These are phyloP conservation scores for Selenicereus undatus DNA, from an alignment of 148 eudicot species.

Conservation along the genomic window DNA sequence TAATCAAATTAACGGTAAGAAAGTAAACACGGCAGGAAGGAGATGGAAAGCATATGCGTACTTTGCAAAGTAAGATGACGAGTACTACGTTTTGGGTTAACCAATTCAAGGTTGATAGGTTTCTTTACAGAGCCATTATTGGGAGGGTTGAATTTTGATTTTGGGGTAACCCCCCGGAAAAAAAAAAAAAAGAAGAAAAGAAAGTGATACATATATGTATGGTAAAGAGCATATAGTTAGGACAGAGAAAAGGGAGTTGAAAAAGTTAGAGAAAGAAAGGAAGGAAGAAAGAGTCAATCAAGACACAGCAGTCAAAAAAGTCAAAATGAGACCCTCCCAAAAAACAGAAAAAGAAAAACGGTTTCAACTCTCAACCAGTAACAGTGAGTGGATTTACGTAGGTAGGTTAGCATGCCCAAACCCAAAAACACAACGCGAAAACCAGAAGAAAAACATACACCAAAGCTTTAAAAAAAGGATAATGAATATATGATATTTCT, in stretches of 20 bases:
- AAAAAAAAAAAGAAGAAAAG: not conserved
- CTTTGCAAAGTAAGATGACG: not conserved
- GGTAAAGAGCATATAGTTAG: not conserved
- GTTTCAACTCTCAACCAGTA: conserved; percentile 7
- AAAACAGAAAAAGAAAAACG: not conserved
- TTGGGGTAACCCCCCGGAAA: not conserved
- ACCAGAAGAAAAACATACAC: not conserved
- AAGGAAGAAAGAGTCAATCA: conserved; percentile 1
- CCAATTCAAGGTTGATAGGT: not conserved
- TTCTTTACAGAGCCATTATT: conserved; percentile 1
- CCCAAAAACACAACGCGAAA: not conserved
- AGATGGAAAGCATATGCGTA: not conserved
- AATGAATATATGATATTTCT: not conserved
- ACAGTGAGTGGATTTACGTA: conserved; percentile 8
- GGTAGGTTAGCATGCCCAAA: conserved; percentile 4
- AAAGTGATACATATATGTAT: not conserved
- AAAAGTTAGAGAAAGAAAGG: not conserved
- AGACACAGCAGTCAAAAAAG: not conserved
- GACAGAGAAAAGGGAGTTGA: not conserved
- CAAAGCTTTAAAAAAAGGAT: not conserved
- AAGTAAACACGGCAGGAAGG: not conserved
- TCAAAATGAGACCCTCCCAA: conserved; percentile 1
- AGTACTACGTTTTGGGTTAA: not conserved
- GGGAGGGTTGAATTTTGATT: not conserved
- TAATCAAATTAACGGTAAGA: not conserved